These are phyloP conservation scores for Xanthoparmelia taractica DNA, from an alignment of 495 filamentous ascomycete species.

Conservation along the genomic window DNA sequence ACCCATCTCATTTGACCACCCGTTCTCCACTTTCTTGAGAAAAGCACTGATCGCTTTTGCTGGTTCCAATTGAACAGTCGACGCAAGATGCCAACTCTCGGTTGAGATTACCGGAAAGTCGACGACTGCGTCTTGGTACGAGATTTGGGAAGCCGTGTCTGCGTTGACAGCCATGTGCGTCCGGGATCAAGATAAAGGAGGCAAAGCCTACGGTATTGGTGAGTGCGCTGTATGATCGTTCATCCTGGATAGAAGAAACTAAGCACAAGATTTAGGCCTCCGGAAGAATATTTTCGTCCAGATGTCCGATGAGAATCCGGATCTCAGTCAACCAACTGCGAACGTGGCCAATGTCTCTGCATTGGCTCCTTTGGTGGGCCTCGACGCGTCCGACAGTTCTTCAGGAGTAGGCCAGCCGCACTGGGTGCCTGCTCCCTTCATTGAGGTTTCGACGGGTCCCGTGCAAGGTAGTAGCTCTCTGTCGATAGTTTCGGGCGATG, in stretches of 20 bases:
- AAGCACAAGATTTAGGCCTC: not conserved
- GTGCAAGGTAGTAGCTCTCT: not conserved
- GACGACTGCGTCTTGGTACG: conserved; percentile 8
- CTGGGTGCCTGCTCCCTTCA: not conserved
- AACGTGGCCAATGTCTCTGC: not conserved
- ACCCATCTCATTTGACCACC: not conserved
- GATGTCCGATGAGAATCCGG: not conserved
- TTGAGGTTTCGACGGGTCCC: not conserved
- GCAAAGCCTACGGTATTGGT: conserved; percentile 4
- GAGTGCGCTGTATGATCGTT: not conserved
- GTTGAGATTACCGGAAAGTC: conserved; percentile 5
- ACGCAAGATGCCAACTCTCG: conserved; percentile 5
- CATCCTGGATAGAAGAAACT: not conserved
- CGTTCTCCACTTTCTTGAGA: not conserved
- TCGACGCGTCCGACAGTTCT: not conserved
- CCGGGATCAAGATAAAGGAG: not conserved
- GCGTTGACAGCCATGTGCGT: conserved; percentile 2
- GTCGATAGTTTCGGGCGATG: not conserved
- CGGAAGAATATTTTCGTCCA: conserved; percentile 1
- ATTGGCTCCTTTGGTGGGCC: not conserved
- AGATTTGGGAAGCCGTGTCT: conserved; percentile 14
- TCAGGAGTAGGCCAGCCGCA: not conserved
- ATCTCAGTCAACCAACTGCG: not conserved
- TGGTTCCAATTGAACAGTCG: not conserved
- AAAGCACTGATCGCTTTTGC: not conserved